A percentile compares a stretch with the other conserved stretches of the same genome.
Evolutionary conservation across 164 flowering plant species (phyloP).

Genomic region (Magnolia changhungtana): DNA sequence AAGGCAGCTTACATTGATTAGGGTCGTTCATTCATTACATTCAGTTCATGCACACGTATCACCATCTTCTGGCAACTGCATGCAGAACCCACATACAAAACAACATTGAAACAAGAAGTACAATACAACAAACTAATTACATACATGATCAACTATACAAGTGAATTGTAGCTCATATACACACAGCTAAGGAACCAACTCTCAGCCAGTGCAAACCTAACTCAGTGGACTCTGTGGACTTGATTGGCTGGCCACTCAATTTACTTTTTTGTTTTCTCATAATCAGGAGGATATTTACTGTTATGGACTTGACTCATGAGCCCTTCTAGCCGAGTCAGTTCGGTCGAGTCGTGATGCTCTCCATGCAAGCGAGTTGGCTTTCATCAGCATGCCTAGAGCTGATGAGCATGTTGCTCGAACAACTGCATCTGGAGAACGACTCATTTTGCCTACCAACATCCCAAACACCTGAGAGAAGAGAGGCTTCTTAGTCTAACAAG

Average conservation of each 20-base stretch:
- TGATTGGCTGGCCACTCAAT: background rate
- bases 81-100: no score
- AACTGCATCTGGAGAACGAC: constrained; percentile 67
- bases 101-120: no score
- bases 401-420: constrained; percentile 83
- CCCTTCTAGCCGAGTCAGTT: constrained; percentile 29
- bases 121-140: background rate
- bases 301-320: constrained; percentile 20
- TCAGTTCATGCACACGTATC: background rate
- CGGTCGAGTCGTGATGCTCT: constrained; percentile 46
- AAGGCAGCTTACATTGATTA: background rate
- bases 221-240: constrained; percentile 15
- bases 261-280: background rate
- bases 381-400: constrained; percentile 68
- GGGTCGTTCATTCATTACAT: background rate
- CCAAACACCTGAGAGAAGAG: constrained; percentile 64
- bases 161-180: background rate
- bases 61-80: background rate
- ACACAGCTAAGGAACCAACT: background rate
- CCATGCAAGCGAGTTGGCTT: constrained; percentile 54
- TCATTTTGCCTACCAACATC: constrained; percentile 64
- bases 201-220: background rate
- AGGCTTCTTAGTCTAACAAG: background rate
- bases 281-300: background rate
- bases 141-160: constrained; percentile 1